Evolutionary conservation across 768 basidiomycete genomes (phyloP).

Genomic region (Naganishia randhawae): DNA sequence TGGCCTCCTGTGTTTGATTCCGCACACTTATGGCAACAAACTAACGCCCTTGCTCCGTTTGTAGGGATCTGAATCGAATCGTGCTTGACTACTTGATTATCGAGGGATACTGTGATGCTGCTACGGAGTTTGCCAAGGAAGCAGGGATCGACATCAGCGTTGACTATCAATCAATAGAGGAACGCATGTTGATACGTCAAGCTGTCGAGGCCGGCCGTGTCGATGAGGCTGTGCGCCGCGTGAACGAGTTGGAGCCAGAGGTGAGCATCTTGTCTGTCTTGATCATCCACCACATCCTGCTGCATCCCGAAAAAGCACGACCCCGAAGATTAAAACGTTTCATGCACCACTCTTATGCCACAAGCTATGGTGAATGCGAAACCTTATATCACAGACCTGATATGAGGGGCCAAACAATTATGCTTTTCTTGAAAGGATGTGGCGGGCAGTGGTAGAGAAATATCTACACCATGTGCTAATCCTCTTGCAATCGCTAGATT

Average conservation of each 20-base stretch:
- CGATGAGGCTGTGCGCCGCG: conserved; percentile 87
- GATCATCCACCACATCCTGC: background rate
- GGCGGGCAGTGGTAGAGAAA: background rate
- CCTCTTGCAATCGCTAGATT: conserved; percentile 60
- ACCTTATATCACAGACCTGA: conserved; percentile 62
- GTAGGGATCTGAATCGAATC: conserved; percentile 85
- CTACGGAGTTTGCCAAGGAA: conserved; percentile 89
- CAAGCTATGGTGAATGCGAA: conserved; percentile 79
- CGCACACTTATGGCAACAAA: background rate
- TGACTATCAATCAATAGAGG: conserved; percentile 88
- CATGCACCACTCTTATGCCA: conserved; percentile 96
- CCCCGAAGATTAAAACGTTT: conserved; percentile 76
- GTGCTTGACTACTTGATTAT: conserved; percentile 98
- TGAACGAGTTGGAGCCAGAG: conserved; percentile 95
- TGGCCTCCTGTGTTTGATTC: conserved; percentile 15
- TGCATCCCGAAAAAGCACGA: background rate
- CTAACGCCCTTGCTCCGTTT: conserved; percentile 6
- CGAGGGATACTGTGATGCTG: conserved; percentile 93
- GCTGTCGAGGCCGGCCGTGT: conserved; percentile 91
- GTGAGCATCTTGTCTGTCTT: conserved; percentile 57
- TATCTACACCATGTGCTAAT: background rate
- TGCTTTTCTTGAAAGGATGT: conserved; percentile 17
- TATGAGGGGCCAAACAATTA: conserved; percentile 42
- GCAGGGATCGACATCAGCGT: conserved; percentile 56
- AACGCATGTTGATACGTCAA: conserved; percentile 87